A percentile compares a stretch with the other conserved stretches of the same genome.
Conservation (phyloP, 257 asterid species). For the Solanum appendiculatum region DNA sequence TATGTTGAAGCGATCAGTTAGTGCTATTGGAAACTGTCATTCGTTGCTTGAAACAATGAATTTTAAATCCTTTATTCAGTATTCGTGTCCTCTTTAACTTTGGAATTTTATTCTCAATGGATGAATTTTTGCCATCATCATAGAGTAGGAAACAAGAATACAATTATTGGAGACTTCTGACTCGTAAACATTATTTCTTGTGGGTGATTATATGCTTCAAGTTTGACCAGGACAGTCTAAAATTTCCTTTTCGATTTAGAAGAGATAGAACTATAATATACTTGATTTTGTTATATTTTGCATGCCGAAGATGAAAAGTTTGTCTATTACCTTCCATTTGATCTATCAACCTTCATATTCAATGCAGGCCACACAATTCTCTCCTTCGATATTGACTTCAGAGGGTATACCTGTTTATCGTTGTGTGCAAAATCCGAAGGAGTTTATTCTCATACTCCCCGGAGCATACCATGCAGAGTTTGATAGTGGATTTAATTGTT, state of each 20-base stretch:
- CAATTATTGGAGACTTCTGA: neutral
- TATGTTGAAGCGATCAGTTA: neutral
- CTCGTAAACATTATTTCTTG: neutral
- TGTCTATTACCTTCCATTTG: neutral
- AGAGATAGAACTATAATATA: neutral
- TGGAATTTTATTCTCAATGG: neutral
- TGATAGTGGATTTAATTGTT: constrained; percentile 74
- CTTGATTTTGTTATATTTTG: neutral
- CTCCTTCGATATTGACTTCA: constrained; percentile 49
- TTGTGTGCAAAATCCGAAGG: constrained; percentile 58
- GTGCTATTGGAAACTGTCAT: neutral
- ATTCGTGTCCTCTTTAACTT: neutral
- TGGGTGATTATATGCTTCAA: neutral
- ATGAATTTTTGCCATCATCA: neutral
- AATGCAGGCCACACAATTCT: constrained; percentile 58
- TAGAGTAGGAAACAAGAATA: neutral
- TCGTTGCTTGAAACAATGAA: neutral
- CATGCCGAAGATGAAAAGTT: neutral
- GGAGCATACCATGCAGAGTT: constrained; percentile 67
- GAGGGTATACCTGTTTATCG: constrained; percentile 81
- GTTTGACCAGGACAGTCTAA: neutral
- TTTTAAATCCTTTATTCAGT: neutral
- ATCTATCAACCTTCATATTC: neutral
- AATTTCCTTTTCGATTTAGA: neutral
- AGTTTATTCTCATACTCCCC: constrained; percentile 59